A percentile compares a stretch with the other conserved stretches of the same genome.
These are phyloP conservation scores for Raddia guianensis DNA, from an alignment of 176 grass and related monocot genomes.

Conservation along the genomic window DNA sequence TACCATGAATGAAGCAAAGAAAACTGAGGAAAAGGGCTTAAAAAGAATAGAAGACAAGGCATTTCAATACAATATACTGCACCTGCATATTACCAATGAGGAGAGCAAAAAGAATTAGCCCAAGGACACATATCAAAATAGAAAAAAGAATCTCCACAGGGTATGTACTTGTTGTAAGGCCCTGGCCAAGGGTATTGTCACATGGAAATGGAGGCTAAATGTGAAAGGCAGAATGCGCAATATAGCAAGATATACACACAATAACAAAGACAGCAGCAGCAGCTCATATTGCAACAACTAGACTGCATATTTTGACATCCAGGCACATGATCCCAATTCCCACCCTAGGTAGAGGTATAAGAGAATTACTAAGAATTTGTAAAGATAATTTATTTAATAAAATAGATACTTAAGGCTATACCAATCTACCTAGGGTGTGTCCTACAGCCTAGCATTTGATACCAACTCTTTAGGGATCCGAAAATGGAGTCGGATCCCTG, in stretches of 20 bases:
- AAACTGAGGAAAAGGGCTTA: neutral
- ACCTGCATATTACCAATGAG: conserved; percentile 99
- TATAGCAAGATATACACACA: neutral
- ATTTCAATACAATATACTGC: conserved; percentile 14
- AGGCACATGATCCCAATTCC: neutral
- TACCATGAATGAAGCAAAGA: conserved; percentile 22
- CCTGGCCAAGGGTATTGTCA: conserved; percentile 90
- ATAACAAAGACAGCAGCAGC: neutral
- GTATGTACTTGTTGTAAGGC: conserved; percentile 74
- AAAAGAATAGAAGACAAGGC: neutral
- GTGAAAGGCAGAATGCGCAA: neutral
- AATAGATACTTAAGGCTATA: too few relatives aligned
- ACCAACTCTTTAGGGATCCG: too few relatives aligned
- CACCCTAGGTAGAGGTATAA: neutral
- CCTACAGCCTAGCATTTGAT: too few relatives aligned
- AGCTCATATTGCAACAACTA: neutral
- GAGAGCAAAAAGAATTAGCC: conserved; percentile 84
- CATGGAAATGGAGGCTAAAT: conserved; percentile 27
- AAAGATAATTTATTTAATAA: too few relatives aligned
- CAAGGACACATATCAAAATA: conserved; percentile 82
- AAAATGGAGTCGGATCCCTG: too few relatives aligned
- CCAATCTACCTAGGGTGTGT: too few relatives aligned
- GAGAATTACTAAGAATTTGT: too few relatives aligned
- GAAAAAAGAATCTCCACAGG: conserved; percentile 84
- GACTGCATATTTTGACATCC: neutral